Conservation (phyloP, 345 rosid genomes). For the Barbarea vulgaris region DNA sequence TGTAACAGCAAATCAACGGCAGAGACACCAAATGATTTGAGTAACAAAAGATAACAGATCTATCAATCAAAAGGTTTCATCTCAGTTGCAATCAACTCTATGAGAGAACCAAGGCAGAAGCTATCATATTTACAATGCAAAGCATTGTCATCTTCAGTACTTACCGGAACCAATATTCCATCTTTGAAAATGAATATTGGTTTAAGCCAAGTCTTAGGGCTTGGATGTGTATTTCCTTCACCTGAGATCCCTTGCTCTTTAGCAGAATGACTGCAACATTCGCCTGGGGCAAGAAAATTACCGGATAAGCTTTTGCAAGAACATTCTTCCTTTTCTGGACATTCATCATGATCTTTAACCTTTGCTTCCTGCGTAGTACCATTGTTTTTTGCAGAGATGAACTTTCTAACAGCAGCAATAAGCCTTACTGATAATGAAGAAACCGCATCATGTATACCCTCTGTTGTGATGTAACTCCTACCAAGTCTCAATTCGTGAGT, state of each 20-base stretch:
- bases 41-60: conserved; percentile 15
- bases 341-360: conserved; percentile 33
- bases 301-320: conserved; percentile 49
- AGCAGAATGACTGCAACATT: conserved; percentile 64
- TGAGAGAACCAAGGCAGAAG: conserved; percentile 75
- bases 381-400: conserved; percentile 38
- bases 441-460: conserved; percentile 70
- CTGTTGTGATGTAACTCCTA: conserved; percentile 47
- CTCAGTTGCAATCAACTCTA: conserved; percentile 55
- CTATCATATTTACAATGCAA: conserved; percentile 76
- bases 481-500: conserved; percentile 46
- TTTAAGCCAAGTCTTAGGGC: conserved; percentile 40
- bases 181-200: conserved; percentile 63
- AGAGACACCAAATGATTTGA: conserved; percentile 18
- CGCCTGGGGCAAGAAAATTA: conserved; percentile 39
- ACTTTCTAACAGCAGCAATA: conserved; percentile 59
- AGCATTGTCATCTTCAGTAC: conserved; percentile 40
- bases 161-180: conserved; percentile 64
- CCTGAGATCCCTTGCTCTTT: conserved; percentile 31
- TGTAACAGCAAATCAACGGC: conserved; percentile 23
- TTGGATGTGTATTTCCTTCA: conserved; percentile 33
- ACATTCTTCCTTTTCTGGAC: conserved; percentile 40
- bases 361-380: conserved; percentile 39
- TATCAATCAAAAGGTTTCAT: conserved; percentile 53
- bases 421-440: conserved; percentile 70